Evolutionary conservation across 768 basidiomycete genomes (phyloP).

Genomic region (Phaeolepiota aurea): DNA sequence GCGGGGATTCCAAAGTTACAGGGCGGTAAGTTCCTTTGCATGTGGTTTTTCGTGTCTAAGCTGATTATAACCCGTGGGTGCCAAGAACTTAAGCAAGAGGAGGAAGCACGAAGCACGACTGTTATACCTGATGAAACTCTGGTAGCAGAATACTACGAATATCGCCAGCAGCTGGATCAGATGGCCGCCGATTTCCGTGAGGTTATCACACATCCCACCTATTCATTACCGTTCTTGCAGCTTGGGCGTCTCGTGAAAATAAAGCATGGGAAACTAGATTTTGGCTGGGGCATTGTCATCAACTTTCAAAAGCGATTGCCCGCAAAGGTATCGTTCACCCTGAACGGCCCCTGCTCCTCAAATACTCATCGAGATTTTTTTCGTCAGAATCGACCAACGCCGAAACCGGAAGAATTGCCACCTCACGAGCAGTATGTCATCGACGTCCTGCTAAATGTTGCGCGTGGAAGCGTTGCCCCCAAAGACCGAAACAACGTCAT

Average conservation of each 20-base stretch:
- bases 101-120: conserved; percentile 53
- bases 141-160: conserved; percentile 87
- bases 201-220: conserved; percentile 92
- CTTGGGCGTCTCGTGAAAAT: conserved; percentile 89
- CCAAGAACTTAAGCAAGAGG: conserved; percentile 69
- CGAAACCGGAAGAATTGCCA: conserved; percentile 59
- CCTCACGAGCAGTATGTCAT: conserved; percentile 90
- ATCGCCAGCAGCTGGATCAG: conserved; percentile 87
- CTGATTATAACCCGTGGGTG: conserved; percentile 1
- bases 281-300: conserved; percentile 94
- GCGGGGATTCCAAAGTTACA: conserved; percentile 82
- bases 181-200: conserved; percentile 83
- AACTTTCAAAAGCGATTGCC: conserved; percentile 84
- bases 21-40: conserved; percentile 49
- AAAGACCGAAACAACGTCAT: conserved; percentile 50
- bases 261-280: conserved; percentile 79
- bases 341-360: no score
- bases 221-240: conserved; percentile 91
- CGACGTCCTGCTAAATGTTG: conserved; percentile 83
- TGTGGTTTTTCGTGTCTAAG: not conserved
- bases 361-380: not conserved
- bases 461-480: conserved; percentile 47
- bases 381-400: conserved; percentile 54
- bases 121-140: conserved; percentile 78
- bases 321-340: conserved; percentile 49